Conservation (phyloP, 2,329 filamentous ascomycete genomes). For the Pseudocercospora musae region DNA sequence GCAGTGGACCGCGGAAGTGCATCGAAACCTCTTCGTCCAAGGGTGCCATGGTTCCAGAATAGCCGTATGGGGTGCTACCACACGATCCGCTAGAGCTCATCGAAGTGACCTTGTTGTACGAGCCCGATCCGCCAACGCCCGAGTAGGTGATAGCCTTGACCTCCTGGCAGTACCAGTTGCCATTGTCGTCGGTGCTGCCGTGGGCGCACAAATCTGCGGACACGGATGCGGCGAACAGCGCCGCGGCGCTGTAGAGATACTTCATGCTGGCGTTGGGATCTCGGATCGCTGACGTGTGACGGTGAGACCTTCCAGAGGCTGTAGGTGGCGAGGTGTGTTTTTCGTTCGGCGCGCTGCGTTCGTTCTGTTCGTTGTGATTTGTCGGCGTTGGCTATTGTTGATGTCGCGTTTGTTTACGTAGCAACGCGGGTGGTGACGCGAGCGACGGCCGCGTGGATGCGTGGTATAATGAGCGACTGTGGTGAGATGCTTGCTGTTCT, state of each 20-base stretch:
- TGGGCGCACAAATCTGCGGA: constrained; percentile 31
- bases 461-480: background rate
- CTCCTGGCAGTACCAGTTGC: constrained; percentile 65
- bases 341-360: constrained; percentile 4
- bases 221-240: constrained; percentile 31
- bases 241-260: constrained; percentile 31
- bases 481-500: background rate
- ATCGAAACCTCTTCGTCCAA: constrained; percentile 69
- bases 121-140: constrained; percentile 45
- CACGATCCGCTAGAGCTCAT: constrained; percentile 60
- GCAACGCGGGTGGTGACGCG: background rate
- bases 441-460: background rate
- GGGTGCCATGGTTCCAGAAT: constrained; percentile 62
- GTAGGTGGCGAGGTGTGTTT: background rate
- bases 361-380: background rate
- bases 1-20: constrained; percentile 68
- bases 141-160: constrained; percentile 66
- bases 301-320: constrained; percentile 10
- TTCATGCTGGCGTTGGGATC: constrained; percentile 29
- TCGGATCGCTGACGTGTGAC: background rate
- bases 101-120: constrained; percentile 61
- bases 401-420: background rate
- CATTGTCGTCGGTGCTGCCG: constrained; percentile 31
- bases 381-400: background rate
- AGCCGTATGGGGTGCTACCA: constrained; percentile 50